These are phyloP conservation scores for Tubosaeta brunneosetosa DNA, from an alignment of 768 basidiomycete species.

Conservation along the genomic window DNA sequence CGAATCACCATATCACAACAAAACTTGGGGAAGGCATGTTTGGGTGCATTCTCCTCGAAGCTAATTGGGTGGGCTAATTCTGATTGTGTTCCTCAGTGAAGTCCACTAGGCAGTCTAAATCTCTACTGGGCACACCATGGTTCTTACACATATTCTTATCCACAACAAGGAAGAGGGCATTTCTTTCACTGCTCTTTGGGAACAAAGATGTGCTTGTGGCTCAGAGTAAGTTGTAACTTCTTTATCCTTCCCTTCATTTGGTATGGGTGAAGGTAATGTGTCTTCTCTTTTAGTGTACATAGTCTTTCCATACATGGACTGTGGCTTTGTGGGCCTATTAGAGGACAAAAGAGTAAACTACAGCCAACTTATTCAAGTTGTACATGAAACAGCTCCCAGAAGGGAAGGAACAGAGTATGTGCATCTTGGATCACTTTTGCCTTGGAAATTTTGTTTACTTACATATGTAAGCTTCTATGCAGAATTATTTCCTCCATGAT, in stretches of 20 bases:
- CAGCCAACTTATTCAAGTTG: slow-evolving; percentile 81
- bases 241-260: not conserved
- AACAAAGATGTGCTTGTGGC: slow-evolving; percentile 91
- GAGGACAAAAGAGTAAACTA: slow-evolving; percentile 88
- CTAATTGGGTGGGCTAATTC: slow-evolving; percentile 3
- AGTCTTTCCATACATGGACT: slow-evolving; percentile 99
- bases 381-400: slow-evolving; percentile 95
- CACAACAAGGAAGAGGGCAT: slow-evolving; percentile 97
- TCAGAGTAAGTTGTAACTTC: slow-evolving; percentile 46
- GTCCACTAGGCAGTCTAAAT: slow-evolving; percentile 84
- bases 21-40: slow-evolving; percentile 98
- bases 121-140: slow-evolving; percentile 59
- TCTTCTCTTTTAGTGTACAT: slow-evolving; percentile 83
- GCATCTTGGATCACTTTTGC: slow-evolving; percentile 54
- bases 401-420: slow-evolving; percentile 94
- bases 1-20: slow-evolving; percentile 73
- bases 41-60: slow-evolving; percentile 54
- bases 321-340: slow-evolving; percentile 90
- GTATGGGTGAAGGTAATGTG: slow-evolving; percentile 50
- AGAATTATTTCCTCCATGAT: slow-evolving; percentile 97
- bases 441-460: slow-evolving; percentile 3
- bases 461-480: slow-evolving; percentile 9
- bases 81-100: slow-evolving; percentile 47
- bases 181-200: slow-evolving; percentile 92
- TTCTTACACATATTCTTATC: slow-evolving; percentile 92